These are phyloP conservation scores for Curvularia sp. DNA, from an alignment of 2,329 filamentous ascomycete species.

Conservation along the genomic window DNA sequence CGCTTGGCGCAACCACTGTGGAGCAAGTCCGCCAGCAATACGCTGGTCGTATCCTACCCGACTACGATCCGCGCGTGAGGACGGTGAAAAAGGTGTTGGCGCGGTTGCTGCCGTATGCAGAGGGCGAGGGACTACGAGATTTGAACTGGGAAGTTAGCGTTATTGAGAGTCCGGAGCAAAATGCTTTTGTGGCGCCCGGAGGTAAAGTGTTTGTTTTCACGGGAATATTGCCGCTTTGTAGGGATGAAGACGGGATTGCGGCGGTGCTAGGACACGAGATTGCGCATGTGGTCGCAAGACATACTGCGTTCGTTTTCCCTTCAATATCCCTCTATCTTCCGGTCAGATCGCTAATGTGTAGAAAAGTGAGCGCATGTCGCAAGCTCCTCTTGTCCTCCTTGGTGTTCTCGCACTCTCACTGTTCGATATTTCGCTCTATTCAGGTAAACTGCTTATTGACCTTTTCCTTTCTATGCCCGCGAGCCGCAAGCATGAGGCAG, in stretches of 20 bases:
- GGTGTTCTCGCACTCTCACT: slow-evolving; percentile 47
- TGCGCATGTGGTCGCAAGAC: slow-evolving; percentile 67
- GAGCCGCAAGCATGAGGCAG: slow-evolving; percentile 73
- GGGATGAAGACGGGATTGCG: slow-evolving; percentile 72
- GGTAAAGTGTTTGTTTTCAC: slow-evolving; percentile 83
- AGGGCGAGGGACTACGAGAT: slow-evolving; percentile 53
- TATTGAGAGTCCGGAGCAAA: slow-evolving; percentile 71
- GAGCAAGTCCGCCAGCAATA: slow-evolving; percentile 63
- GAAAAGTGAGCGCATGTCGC: slow-evolving; percentile 64
- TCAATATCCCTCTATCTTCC: background rate
- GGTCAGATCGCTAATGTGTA: no score
- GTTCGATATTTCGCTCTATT: slow-evolving; percentile 52
- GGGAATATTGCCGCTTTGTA: slow-evolving; percentile 72
- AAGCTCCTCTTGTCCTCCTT: slow-evolving; percentile 49
- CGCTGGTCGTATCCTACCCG: slow-evolving; percentile 63
- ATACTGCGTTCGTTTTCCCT: slow-evolving; percentile 38
- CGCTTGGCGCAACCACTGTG: slow-evolving; percentile 62
- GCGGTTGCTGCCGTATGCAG: slow-evolving; percentile 71
- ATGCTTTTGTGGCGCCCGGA: slow-evolving; percentile 79
- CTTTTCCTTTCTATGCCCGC: slow-evolving; percentile 72
- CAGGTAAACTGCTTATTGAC: slow-evolving; percentile 59
- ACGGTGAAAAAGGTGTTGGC: slow-evolving; percentile 70
- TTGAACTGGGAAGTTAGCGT: slow-evolving; percentile 73
- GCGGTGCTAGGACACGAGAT: slow-evolving; percentile 82
- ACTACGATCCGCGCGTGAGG: slow-evolving; percentile 63